phyloP scores from a whole-genome alignment of 768 basidiomycete genomes.

The Hypholoma sublateritium region DNA sequence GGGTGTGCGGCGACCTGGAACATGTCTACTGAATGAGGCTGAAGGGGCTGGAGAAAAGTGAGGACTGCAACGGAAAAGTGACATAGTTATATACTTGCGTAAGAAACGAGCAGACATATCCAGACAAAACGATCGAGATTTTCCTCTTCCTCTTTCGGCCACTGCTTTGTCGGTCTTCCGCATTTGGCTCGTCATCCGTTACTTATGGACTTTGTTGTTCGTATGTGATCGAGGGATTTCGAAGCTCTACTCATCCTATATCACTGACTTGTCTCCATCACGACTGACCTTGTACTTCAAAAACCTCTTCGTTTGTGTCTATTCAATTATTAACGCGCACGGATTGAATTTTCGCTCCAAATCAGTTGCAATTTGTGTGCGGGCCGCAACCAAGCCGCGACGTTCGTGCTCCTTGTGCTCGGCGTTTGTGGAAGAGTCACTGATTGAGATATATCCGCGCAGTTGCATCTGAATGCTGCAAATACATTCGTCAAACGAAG shows the following conservation, averaged over 20 bases:
- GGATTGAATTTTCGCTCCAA: too few species aligned
- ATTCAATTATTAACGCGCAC: background rate
- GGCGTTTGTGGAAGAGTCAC: too few species aligned
- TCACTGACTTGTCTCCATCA: constrained; percentile 24
- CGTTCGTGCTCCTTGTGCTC: too few species aligned
- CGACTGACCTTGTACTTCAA: constrained; percentile 26
- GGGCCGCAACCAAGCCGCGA: too few species aligned
- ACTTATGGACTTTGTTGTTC: constrained; percentile 30
- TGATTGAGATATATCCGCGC: too few species aligned
- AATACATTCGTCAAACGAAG: background rate
- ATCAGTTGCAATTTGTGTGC: too few species aligned
- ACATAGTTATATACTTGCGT: constrained; percentile 28
- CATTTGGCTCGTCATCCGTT: constrained; percentile 26
- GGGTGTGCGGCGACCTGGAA: constrained; percentile 50
- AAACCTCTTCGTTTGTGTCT: constrained; percentile 8
- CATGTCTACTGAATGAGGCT: constrained; percentile 26
- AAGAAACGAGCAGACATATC: constrained; percentile 15
- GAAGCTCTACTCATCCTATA: constrained; percentile 11
- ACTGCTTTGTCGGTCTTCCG: constrained; percentile 38
- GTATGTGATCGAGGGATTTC: constrained; percentile 9
- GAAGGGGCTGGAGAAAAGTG: constrained; percentile 24
- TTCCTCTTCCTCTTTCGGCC: constrained; percentile 30
- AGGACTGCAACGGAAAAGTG: constrained; percentile 35
- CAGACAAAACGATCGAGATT: constrained; percentile 33
- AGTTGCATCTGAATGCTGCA: too few species aligned